These are phyloP conservation scores for Rhodotorula sphaerocarpa DNA, from an alignment of 768 basidiomycete species.

Conservation along the genomic window DNA sequence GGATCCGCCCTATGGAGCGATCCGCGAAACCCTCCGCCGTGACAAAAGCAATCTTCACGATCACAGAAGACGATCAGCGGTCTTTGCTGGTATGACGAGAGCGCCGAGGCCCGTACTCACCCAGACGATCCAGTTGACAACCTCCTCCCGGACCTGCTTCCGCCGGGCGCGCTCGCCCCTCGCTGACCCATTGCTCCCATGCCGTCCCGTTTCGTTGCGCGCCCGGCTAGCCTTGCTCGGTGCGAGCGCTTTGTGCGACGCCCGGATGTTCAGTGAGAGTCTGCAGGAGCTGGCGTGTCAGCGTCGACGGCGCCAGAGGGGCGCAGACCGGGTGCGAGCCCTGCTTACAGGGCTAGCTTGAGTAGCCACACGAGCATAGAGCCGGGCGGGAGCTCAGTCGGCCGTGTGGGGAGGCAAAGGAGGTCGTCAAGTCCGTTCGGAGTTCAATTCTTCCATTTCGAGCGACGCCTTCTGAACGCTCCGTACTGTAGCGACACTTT, in stretches of 20 bases:
- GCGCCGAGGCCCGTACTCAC: background rate
- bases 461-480: too few species aligned
- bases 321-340: background rate
- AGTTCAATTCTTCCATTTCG: too few species aligned
- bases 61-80: too few species aligned
- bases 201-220: background rate
- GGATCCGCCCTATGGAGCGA: background rate
- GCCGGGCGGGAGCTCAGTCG: too few species aligned
- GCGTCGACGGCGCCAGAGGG: background rate
- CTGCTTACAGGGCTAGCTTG: slow-evolving; percentile 12
- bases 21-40: slow-evolving; percentile 14
- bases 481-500: too few species aligned
- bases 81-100: too few species aligned
- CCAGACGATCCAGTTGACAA: slow-evolving; percentile 21
- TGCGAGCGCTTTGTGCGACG: slow-evolving; percentile 9
- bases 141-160: slow-evolving; percentile 7
- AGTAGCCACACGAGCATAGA: slow-evolving; percentile 21
- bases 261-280: slow-evolving; percentile 4
- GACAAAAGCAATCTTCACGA: slow-evolving; percentile 4
- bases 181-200: too few species aligned
- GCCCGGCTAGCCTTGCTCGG: background rate
- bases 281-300: background rate
- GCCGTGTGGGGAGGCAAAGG: too few species aligned
- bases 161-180: background rate
- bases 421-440: too few species aligned